These are phyloP conservation scores for Corynespora cassiicola DNA, from an alignment of 2,329 filamentous ascomycete species.

Conservation along the genomic window DNA sequence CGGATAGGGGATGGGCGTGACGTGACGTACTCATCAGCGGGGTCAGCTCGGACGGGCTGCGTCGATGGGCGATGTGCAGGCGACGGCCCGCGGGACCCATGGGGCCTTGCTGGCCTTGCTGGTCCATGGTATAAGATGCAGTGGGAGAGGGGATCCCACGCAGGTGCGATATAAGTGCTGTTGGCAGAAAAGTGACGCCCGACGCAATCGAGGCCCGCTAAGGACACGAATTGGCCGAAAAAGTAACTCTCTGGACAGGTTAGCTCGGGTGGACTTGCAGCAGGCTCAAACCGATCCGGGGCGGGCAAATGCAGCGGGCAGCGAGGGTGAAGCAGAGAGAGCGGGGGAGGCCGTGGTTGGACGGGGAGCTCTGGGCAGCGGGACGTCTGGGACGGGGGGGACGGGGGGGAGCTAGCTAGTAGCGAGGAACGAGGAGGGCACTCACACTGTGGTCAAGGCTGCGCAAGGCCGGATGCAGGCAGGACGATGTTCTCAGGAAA, in stretches of 20 bases:
- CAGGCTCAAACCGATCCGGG: too few relatives aligned
- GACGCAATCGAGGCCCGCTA: constrained; percentile 25
- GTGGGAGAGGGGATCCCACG: too few relatives aligned
- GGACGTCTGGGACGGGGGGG: constrained; percentile 30
- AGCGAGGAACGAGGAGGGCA: constrained; percentile 27
- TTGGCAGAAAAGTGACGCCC: constrained; percentile 30
- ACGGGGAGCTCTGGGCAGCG: constrained; percentile 23
- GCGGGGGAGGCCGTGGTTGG: constrained; percentile 17
- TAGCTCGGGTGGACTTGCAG: too few relatives aligned
- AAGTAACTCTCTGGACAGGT: constrained; percentile 11
- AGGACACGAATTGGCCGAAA: constrained; percentile 28
- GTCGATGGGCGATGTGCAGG: constrained; percentile 95
- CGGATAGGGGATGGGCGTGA: constrained; percentile 10
- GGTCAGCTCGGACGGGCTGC: constrained; percentile 96
- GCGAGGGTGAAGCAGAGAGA: constrained; percentile 13
- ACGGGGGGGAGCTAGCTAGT: constrained; percentile 30
- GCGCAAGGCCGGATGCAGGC: constrained; percentile 22
- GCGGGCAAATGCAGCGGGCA: constrained; percentile 14
- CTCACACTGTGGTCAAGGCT: constrained; percentile 31
- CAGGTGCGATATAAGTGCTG: constrained; percentile 23
- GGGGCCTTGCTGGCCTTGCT: constrained; percentile 60
- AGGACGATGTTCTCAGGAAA: constrained; percentile 37
- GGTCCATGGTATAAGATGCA: constrained; percentile 49
- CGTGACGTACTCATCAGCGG: constrained; percentile 92
- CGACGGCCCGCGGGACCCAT: constrained; percentile 82